Base-by-base conservation (phyloP, 202 grass and related monocot species). In the Panicum virgatum region DNA sequence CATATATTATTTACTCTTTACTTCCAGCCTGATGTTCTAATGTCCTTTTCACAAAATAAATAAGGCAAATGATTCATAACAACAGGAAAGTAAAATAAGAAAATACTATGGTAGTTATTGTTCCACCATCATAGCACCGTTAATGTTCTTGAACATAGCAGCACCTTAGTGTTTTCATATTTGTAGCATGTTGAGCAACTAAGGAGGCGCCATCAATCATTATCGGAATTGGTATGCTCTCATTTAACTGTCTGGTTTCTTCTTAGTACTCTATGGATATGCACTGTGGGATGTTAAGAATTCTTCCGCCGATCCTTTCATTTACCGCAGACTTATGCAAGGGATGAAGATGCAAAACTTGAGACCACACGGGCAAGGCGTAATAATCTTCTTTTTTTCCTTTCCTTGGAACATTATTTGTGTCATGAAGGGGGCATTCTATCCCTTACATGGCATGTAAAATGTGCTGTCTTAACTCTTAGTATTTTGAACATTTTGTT, bases 341-440 rank as follows among this genome's bases (percentile, higher is more conserved):
- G 87, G 73, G 89, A 91, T 18, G 92, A 94, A 20, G 92, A 94
- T 50, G 47, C 81, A 72, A 85, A 83, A 77, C 75, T 94, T 7
- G 92, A 94, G 62, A 85, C 84, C 60, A 87, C 92, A 32, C 84
- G 86, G 1, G 81, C 86, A 61, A 88, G 81, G 67, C 66, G 92
- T 94, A 91, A 81, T 59, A 13, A 68, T 40, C 77, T 37, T 56
- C 1, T 16, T 13, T 59, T 51, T 3, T 57, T 5, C 27, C 37
- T n/a, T n/a, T n/a, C 42, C 29, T 78, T 12, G 15, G 20, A 80
- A 34, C 40, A 37, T 80, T 70, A 42, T 9, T 75, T 75, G 2
- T 71, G 27, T 51, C 59, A 4, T 80, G 39, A 42, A 19, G 60
- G 39, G 30, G 29, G 70, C 9, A 47, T 54, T 69, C 25, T 84